Evolutionary conservation across 2,329 filamentous ascomycete genomes (phyloP).

Genomic region (Pseudogymnoascus sp.): DNA sequence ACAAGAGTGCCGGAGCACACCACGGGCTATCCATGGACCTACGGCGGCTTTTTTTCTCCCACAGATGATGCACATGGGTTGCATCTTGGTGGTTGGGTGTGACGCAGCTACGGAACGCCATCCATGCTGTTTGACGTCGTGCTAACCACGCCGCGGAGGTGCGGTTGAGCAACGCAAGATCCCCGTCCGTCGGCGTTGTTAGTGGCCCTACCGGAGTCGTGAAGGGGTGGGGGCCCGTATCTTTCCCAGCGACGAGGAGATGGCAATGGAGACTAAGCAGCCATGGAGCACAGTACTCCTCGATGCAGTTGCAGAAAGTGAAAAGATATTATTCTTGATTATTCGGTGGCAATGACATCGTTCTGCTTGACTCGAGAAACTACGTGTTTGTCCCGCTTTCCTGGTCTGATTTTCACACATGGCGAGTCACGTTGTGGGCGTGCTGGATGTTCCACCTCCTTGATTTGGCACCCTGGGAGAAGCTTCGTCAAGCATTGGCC

Average conservation of each 20-base stretch:
- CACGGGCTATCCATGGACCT: background rate
- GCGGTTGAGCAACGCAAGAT: background rate
- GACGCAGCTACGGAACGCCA: background rate
- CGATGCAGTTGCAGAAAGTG: background rate
- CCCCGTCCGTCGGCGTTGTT: background rate
- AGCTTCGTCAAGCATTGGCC: constrained; percentile 7
- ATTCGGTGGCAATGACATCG: background rate
- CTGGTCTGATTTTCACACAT: background rate
- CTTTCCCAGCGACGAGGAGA: background rate
- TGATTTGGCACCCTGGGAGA: background rate
- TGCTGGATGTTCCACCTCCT: background rate
- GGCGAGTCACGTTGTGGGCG: constrained; percentile 6
- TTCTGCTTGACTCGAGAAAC: background rate
- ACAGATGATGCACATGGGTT: constrained; percentile 4
- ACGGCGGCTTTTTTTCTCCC: background rate
- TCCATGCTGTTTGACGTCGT: constrained; percentile 3
- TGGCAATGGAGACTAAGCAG: background rate
- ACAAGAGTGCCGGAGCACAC: constrained; percentile 2
- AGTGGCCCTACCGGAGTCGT: background rate
- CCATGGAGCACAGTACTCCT: background rate
- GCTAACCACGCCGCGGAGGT: constrained; percentile 3
- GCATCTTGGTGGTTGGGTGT: background rate
- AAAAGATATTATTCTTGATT: background rate
- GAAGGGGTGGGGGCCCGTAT: background rate
- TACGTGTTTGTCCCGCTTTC: background rate